phyloP scores from a whole-genome alignment of 208 protist genomes.

The Herpetomonas samuelpessoai region DNA sequence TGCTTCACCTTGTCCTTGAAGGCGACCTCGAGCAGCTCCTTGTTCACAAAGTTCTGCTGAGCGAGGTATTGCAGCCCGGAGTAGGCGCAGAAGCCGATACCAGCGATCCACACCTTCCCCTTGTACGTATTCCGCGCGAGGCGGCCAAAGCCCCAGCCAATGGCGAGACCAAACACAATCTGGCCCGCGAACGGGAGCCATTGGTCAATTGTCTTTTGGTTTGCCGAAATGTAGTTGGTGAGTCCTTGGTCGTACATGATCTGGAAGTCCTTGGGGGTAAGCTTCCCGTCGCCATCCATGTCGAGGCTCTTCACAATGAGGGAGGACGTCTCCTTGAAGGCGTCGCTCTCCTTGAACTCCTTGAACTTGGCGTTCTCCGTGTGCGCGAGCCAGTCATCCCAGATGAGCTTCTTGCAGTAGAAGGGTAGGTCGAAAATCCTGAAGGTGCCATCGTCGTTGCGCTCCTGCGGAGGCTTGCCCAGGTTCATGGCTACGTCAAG shows the following conservation, averaged over 20 bases:
- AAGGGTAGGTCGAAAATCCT: conserved; percentile 44
- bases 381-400: conserved; percentile 26
- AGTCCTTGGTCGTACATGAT: conserved; percentile 59
- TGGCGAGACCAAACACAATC: conserved; percentile 36
- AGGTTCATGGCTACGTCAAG: conserved; percentile 41
- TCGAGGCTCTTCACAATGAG: conserved; percentile 36
- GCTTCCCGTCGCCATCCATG: conserved; percentile 60
- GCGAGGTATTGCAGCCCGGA: conserved; percentile 51
- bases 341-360: conserved; percentile 38
- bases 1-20: conserved; percentile 50
- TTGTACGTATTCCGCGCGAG: conserved; percentile 41
- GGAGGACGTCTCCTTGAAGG: conserved; percentile 20
- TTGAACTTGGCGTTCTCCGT: conserved; percentile 30
- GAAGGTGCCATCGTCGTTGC: conserved; percentile 21
- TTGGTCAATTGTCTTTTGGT: conserved; percentile 33
- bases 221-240: conserved; percentile 18
- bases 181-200: conserved; percentile 51
- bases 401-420: conserved; percentile 34
- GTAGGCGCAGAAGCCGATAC: conserved; percentile 31
- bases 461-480: conserved; percentile 19
- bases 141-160: conserved; percentile 32
- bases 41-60: conserved; percentile 63
- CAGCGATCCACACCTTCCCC: conserved; percentile 36
- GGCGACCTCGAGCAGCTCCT: conserved; percentile 29
- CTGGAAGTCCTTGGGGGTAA: conserved; percentile 65